Evolutionary conservation across 164 flowering plant genomes (phyloP).

Genomic region (Macadamia integrifolia): DNA sequence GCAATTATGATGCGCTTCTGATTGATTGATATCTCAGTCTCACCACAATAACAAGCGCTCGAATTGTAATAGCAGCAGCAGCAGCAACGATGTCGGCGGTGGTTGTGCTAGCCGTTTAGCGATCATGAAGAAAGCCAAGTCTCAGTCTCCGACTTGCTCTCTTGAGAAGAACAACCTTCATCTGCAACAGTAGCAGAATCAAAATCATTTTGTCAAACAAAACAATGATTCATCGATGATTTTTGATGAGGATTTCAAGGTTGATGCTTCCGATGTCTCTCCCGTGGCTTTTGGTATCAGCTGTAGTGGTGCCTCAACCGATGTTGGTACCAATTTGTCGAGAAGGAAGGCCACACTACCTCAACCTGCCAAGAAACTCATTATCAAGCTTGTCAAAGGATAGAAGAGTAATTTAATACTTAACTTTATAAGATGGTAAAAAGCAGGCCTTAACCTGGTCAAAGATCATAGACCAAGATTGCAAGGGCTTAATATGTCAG

Average conservation of each 20-base stretch:
- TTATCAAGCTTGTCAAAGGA: conserved; percentile 85
- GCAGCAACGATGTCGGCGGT: conserved; percentile 2
- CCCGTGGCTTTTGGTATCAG: conserved; percentile 22
- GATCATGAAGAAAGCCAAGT: conserved; percentile 79
- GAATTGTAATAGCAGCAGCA: background rate
- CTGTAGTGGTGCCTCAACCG: conserved; percentile 15
- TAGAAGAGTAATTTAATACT: no score
- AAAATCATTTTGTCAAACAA: conserved; percentile 18
- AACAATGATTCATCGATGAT: conserved; percentile 38
- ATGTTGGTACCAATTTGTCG: conserved; percentile 62
- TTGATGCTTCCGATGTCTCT: conserved; percentile 17
- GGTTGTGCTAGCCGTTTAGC: conserved; percentile 6
- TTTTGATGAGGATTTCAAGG: conserved; percentile 45
- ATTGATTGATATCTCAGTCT: conserved; percentile 49
- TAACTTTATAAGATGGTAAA: no score
- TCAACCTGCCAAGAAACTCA: conserved; percentile 88
- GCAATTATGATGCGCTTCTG: no score
- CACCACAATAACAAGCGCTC: conserved; percentile 25
- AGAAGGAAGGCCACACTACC: conserved; percentile 89
- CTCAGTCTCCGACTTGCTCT: conserved; percentile 44
- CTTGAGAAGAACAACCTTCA: conserved; percentile 51
- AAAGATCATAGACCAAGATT: no score
- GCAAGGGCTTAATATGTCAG: no score
- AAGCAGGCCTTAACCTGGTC: no score
- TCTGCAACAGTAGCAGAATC: conserved; percentile 2